Base-by-base conservation (phyloP, 1,284 basidiomycete genomes). In the Dichomitus squalens region DNA sequence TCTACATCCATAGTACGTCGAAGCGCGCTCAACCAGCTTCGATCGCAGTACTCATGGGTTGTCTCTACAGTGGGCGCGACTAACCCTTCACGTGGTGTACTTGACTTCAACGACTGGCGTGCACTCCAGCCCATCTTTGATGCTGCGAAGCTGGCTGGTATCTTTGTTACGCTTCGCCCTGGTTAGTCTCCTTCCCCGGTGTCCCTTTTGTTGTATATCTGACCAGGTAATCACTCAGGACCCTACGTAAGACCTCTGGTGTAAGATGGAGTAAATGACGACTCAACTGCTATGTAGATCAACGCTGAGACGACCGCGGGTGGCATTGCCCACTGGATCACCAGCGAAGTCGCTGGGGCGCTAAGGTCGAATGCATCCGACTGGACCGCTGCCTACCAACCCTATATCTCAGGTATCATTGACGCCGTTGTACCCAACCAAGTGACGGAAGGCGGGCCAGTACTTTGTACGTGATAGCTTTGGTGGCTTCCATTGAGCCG, bases 251-350 rank as follows among this genome's bases (percentile, higher is more conserved):
- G 64, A 31, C 3, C 6, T 12, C 18, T 6, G 3, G 20, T 11
- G 20, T 47, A 3, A 2, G 0, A 1, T 16, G n/a, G n/a, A 1
- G 1, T 27, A 1, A 11, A 11, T 14, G 4, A 21, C 2, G 7
- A 33, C 5, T n/a, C 11, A 5, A 6, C 7, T 29, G 8, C 11
- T 23, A 31, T 23, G n/a, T 87, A 92, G 69, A 92, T 92, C 74
- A 91, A 90, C 61, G 88, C 89, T 0, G 92, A 94, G 71, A 91
- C 89, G 0, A 87, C 87, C 0, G 90, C 88, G 1, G 91, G 91
- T 20, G 91, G 91, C 1, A 84, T 92, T 58, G 82, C 90, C 0
- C 88, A 90, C 59, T 93, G 91, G 92, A 77, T 83, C 14, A 90
- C 88, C 1, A 80, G 84, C 11, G 80, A 87, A 64, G 82, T 90